phyloP scores from a whole-genome alignment of 208 protist genomes.

The Crithidia brevicula region DNA sequence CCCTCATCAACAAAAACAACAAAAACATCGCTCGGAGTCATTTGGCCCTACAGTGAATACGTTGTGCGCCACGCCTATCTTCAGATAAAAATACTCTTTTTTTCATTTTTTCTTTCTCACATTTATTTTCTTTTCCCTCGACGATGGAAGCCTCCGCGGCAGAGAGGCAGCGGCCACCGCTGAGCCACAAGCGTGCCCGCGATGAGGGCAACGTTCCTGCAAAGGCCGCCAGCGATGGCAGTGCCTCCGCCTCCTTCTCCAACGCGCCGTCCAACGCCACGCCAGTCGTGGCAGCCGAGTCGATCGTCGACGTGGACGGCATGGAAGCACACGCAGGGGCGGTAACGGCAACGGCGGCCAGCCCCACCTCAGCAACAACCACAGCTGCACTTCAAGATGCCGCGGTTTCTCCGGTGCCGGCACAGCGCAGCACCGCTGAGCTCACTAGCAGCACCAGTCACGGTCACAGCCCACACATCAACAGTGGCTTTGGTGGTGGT shows the following conservation, averaged over 20 bases:
- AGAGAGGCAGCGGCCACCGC: conserved; percentile 8
- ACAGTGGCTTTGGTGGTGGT: not conserved
- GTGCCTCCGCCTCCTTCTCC: conserved; percentile 19
- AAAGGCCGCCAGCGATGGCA: conserved; percentile 22
- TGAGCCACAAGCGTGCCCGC: conserved; percentile 8
- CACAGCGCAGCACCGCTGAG: conserved; percentile 8
- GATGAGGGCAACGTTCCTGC: too few species aligned
- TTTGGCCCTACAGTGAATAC: too few species aligned
- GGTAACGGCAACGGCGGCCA: too few species aligned
- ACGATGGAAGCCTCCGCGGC: conserved; percentile 9
- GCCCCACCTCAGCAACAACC: too few species aligned
- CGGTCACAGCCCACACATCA: not conserved
- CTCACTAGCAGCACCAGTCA: conserved; percentile 4
- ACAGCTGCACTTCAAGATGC: not conserved
- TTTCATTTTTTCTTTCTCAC: too few species aligned
- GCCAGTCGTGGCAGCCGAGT: conserved; percentile 9
- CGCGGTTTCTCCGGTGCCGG: not conserved
- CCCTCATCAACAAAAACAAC: not conserved
- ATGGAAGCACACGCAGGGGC: conserved; percentile 2
- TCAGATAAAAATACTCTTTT: too few species aligned
- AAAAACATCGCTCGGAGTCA: too few species aligned
- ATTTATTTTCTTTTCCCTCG: not conserved
- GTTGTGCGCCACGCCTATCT: too few species aligned
- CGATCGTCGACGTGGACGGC: conserved; percentile 24
- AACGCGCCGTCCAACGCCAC: conserved; percentile 8